Evolutionary conservation across 306 rosid species (phyloP), one percentile per base, ranked within the genome.

Genomic region (Cicer pinnatifidum): DNA sequence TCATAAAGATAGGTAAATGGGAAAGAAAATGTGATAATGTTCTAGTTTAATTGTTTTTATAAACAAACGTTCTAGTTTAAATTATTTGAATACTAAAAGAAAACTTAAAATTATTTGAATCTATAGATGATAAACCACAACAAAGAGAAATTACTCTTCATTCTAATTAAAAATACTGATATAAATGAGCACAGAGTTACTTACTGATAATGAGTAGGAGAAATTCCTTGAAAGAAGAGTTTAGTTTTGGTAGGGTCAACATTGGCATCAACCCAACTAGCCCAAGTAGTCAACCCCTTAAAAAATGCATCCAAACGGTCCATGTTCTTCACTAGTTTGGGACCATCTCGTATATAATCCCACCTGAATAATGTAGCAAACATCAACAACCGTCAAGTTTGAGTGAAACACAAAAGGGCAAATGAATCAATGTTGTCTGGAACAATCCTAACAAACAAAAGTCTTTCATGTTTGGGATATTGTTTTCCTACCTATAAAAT

Each of bases 141-240:
- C 5, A 28, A 28, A 28, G 35, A 28, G 35, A 28, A 28, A 28
- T 28, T 28, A 28, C 35, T 28, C 35, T 28, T 28, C 35, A 28
- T 28, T 28, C 35, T 28, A 28, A 28, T 28, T 28, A 28, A 28
- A 28, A 28, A 28, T 28, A 28, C 35, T 28, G 10, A 41, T 41
- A 41, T 41, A 41, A 41, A 41, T 41, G 45, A 41, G 8, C 45
- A 7, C 9, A 41, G 45, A 7, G 46, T 46, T 72, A 86, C 92
- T 90, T 84, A 92, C 98, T 67, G 76, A 59, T 87, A 88, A 80
- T 92, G 98, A 38, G 91, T 90, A 0, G 98, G 98, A 64, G 98
- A 92, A 73, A 90, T 90, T 68, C 96, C 96, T 57, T 92, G 96
- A 75, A 90, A 92, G 88, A 92, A 88, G 39, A 92, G 83, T 74